Base-by-base conservation (phyloP, 352 stramenopile genomes). In the Globisporangium nagaii region DNA sequence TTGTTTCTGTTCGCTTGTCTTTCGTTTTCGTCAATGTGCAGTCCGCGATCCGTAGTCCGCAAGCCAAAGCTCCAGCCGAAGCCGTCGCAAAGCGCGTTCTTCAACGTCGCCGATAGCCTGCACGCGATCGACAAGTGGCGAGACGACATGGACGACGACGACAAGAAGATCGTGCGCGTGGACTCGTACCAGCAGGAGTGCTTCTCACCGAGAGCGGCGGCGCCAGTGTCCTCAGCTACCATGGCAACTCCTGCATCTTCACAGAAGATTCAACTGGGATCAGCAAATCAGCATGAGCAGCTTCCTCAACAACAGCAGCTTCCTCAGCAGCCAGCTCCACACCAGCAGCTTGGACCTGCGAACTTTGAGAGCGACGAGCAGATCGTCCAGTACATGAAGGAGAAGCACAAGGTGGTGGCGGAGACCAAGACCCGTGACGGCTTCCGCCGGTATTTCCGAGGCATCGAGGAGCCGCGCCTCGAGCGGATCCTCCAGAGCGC, bases 401-500 rank as follows among this genome's bases (percentile, higher is more conserved):
- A 72, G 24, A 84, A 81, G 45, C 65, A 78, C 58, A 54, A 53
- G 19, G 44, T 34, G 28, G 62, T 76, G 1, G 46, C 54, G 0
- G 74, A 86, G 34, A 80, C 73, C 53, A 91, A 91, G 69, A 89
- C 76, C 0, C 78, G 78, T 22, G 79, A 91, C 11, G 75, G 79
- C 8, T 91, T 91, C 40, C 76, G 81, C 13, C 51, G 65, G 4
- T 91, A 73, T 57, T 89, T 91, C 44, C 56, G 59, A 20, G 79
- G 79, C 40, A 87, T 91, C 44, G 61, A 84, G 11, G 53, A 62
- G 25, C 58, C 58, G 24, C 73, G 77, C 3, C 62, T 92, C 11
- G 62, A 83, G 52, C 15, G 31, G 10, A 66, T 90, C 53, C 59
- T 92, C 20, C 52, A 52, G 22, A 65, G 68, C 42, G 72, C 75